phyloP scores from a whole-genome alignment of 148 eudicot genomes.

The Fagopyrum tataricum region DNA sequence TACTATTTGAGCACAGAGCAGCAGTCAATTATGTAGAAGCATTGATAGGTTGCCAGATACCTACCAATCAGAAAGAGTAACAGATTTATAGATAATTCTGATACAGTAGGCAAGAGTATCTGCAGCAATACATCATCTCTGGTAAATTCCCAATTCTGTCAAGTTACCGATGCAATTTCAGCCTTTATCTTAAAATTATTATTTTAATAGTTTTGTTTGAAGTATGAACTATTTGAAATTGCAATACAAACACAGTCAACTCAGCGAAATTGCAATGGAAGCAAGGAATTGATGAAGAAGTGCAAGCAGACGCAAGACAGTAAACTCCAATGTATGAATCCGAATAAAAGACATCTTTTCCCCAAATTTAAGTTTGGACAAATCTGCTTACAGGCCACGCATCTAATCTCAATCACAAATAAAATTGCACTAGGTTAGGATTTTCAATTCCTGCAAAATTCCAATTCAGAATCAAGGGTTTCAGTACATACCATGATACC shows the following conservation, averaged over 20 bases:
- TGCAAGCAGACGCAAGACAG: not conserved
- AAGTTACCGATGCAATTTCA: not conserved
- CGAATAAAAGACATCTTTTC: not conserved
- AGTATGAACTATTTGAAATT: not conserved
- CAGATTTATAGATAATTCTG: not conserved
- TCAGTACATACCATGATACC: conserved; percentile 8
- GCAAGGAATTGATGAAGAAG: not conserved
- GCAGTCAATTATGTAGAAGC: not conserved
- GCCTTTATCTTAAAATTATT: not conserved
- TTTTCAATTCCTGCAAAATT: not conserved
- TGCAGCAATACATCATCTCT: not conserved
- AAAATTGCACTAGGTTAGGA: not conserved
- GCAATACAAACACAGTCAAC: not conserved
- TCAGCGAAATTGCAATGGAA: not conserved
- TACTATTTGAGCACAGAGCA: conserved; percentile 4
- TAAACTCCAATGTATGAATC: not conserved
- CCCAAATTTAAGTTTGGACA: not conserved
- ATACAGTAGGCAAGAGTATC: not conserved
- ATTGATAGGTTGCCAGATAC: not conserved
- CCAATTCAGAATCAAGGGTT: not conserved
- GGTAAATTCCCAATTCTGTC: not conserved
- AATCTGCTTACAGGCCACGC: not conserved
- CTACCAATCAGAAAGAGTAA: not conserved
- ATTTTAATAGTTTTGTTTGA: not conserved
- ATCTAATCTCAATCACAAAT: not conserved